Evolutionary conservation across 176 grass and related monocot species (phyloP).

Genomic region (Poa pratensis): DNA sequence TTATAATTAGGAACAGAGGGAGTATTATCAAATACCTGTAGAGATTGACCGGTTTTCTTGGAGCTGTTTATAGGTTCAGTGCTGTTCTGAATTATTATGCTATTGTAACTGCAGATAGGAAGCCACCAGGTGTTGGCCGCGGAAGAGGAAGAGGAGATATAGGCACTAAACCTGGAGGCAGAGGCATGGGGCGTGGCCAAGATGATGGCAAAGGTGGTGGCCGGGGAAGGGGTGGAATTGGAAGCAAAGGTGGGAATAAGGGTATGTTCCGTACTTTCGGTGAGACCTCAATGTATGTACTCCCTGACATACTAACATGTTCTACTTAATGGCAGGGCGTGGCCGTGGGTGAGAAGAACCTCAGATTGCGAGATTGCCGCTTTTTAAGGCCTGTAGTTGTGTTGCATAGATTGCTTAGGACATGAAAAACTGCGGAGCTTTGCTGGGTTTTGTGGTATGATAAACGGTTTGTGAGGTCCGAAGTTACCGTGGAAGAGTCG

Average conservation of each 20-base stretch:
- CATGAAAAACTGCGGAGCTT: conserved; percentile 49
- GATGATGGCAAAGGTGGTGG: conserved; percentile 79
- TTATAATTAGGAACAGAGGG: no score
- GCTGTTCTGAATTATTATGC: conserved; percentile 11
- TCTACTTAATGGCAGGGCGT: conserved; percentile 57
- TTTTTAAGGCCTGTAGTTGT: conserved; percentile 59
- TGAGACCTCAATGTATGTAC: background rate
- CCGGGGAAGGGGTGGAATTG: conserved; percentile 68
- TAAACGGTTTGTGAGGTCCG: conserved; percentile 15
- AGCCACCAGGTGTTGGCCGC: conserved; percentile 87
- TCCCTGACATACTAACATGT: conserved; percentile 12
- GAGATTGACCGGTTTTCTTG: background rate
- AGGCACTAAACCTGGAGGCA: conserved; percentile 60
- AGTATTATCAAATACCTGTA: background rate
- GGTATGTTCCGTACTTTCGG: conserved; percentile 44
- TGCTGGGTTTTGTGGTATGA: conserved; percentile 31
- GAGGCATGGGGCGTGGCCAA: conserved; percentile 78
- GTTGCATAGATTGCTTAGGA: conserved; percentile 56
- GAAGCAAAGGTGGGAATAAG: conserved; percentile 70
- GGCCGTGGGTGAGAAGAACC: conserved; percentile 62
- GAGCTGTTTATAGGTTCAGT: background rate
- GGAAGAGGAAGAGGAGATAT: conserved; percentile 89
- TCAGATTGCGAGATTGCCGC: conserved; percentile 41
- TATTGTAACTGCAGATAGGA: conserved; percentile 79
- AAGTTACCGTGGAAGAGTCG: background rate